Evolutionary conservation across 2,329 filamentous ascomycete genomes (phyloP).

Genomic region (Fusarium siculi): DNA sequence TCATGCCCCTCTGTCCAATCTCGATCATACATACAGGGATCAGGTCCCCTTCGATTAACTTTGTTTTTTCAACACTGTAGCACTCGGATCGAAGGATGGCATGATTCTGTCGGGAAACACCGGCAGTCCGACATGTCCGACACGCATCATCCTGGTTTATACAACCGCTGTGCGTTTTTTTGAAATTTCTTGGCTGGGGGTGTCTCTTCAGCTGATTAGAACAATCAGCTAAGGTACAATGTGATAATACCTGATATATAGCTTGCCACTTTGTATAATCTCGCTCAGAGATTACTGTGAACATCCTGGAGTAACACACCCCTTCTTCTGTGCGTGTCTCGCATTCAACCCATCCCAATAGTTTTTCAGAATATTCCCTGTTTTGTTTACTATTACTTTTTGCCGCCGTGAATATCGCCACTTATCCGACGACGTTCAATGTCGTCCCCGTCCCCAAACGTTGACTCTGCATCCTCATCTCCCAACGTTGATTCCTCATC

Average conservation of each 20-base stretch:
- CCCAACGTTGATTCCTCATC: constrained; percentile 14
- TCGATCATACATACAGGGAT: constrained; percentile 23
- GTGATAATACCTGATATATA: constrained; percentile 14
- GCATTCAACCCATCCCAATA: constrained; percentile 13
- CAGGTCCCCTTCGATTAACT: constrained; percentile 20
- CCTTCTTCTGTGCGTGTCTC: constrained; percentile 24
- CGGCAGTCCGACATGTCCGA: constrained; percentile 29
- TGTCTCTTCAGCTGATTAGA: not conserved
- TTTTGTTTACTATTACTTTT: constrained; percentile 12
- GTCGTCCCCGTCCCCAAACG: constrained; percentile 31
- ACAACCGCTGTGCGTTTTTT: constrained; percentile 6
- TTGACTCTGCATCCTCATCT: constrained; percentile 16
- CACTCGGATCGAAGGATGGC: constrained; percentile 40
- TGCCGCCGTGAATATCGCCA: constrained; percentile 28
- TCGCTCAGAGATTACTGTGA: constrained; percentile 15
- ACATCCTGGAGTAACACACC: constrained; percentile 26
- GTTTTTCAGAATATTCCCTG: constrained; percentile 25
- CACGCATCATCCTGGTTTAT: constrained; percentile 30
- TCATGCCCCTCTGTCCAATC: constrained; percentile 15
- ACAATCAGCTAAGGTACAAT: not conserved
- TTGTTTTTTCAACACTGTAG: constrained; percentile 24
- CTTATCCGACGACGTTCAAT: constrained; percentile 34
- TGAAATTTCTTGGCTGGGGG: constrained; percentile 14
- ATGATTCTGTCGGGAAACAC: constrained; percentile 45
- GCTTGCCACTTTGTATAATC: constrained; percentile 24